Base-by-base conservation (phyloP, 2,329 filamentous ascomycete genomes). In the Rhynchosporium agropyri region DNA sequence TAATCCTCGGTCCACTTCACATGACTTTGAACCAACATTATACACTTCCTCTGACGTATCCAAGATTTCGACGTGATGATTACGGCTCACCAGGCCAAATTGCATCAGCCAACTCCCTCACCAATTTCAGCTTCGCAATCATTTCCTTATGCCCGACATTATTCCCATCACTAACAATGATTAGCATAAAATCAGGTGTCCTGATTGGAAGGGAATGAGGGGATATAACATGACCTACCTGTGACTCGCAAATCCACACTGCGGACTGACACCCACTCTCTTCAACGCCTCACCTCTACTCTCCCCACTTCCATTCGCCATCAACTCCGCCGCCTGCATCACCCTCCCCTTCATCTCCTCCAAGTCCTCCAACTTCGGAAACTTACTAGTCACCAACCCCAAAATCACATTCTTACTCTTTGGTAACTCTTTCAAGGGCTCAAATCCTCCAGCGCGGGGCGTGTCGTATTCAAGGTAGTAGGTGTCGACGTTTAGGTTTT, bases 381-480 rank as follows among this genome's bases (percentile, higher is more conserved):
- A 77, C 77, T 89, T 89, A 67, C 83, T 86, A 67, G 83, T 87
- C 58, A 89, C 80, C 26, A 86, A 81, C 8, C 87, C 86, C 4
- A 89, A 76, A 26, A 89, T 85, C 13, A 89, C 84, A 67, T 83
- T 82, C 77, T 86, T 87, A 74, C 83, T 75, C 68, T 79, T 81
- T 49, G 87, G 86, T 2, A 89, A 78, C 69, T 80, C 79, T 72
- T 80, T 81, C 33, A 89, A 80, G 1, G 86, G 86, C 77, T 88
- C 86, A 69, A 89, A 89, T 0, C 85, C 85, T 31, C 87, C 87
- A 0, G 86, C 80, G 6, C 86, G 82, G 62, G 81, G 80, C 0
- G 85, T 89, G 75, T 89, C 87, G 40, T 58, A 89, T 73, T 89
- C 87, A 54, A 89, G 83, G 73, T 89, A 89, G 75, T 87, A 89